phyloP scores from a whole-genome alignment of 1,284 basidiomycete species.

The Peniophora sp. region DNA sequence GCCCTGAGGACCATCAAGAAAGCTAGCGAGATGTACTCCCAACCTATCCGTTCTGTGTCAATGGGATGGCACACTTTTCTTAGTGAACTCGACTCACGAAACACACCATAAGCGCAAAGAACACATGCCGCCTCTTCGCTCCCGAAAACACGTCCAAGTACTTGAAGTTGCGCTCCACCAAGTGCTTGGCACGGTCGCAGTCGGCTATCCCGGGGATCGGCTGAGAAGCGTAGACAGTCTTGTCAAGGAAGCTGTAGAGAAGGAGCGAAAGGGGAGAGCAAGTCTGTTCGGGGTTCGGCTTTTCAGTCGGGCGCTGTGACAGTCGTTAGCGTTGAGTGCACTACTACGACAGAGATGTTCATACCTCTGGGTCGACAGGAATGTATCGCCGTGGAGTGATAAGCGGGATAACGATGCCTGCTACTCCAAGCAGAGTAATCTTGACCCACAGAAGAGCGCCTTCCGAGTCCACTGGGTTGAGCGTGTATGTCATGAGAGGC shows the following conservation, averaged over 20 bases:
- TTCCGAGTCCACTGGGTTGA: slow-evolving; percentile 31
- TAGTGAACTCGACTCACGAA: slow-evolving; percentile 11
- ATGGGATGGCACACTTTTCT: neutral
- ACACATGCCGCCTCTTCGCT: slow-evolving; percentile 16
- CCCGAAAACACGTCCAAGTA: slow-evolving; percentile 21
- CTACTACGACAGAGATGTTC: neutral
- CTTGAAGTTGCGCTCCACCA: slow-evolving; percentile 29
- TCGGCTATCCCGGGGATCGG: slow-evolving; percentile 36
- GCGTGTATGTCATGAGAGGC: slow-evolving; percentile 36
- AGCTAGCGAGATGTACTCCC: slow-evolving; percentile 16
- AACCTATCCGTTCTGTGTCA: slow-evolving; percentile 6
- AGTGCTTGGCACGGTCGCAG: slow-evolving; percentile 33
- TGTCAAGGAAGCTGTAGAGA: slow-evolving; percentile 23
- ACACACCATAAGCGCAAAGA: slow-evolving; percentile 19
- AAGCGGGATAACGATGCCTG: slow-evolving; percentile 35
- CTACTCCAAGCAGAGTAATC: slow-evolving; percentile 31
- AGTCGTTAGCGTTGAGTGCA: neutral
- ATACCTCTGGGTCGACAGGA: slow-evolving; percentile 29
- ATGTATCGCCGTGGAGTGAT: slow-evolving; percentile 36
- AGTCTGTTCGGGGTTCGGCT: slow-evolving; percentile 28
- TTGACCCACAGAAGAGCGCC: slow-evolving; percentile 28
- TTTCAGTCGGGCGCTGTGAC: slow-evolving; percentile 14
- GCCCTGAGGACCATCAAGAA: slow-evolving; percentile 11
- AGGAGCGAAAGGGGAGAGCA: slow-evolving; percentile 23
- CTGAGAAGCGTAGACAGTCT: slow-evolving; percentile 21